Base-by-base conservation (phyloP, 331 rosid species). In the Telfairia occidentalis region DNA sequence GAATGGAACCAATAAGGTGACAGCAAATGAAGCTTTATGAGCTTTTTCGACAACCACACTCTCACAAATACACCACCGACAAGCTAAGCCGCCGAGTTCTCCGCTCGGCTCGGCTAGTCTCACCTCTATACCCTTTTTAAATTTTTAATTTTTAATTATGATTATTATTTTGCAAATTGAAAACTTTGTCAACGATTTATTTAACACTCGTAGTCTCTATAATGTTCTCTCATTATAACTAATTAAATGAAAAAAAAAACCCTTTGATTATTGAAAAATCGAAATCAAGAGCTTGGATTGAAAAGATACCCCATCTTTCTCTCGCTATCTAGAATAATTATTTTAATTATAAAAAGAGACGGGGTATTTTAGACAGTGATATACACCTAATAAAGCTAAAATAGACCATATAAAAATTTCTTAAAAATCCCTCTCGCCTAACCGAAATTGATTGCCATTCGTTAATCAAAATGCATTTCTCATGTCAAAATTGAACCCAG, bases 21-120 rank as follows among this genome's bases (percentile, higher is more conserved):
- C 71, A 71, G 75, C 69, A 77, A 77, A 74, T 7, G 42, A 34
- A 76, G 75, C 7, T 16, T 55, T 43, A 54, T 28, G 73, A 28
- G 43, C 48, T 78, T 77, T 72, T 77, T 75, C 77, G 78, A 82
- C 84, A 54, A 67, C 59, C 80, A 64, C 71, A 60, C 77, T 72
- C 76, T 76, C 40, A 45, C 38, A 24, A 42, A 40, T 59, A 70
- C 77, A 77, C 78, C 90, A 91, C 97, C 96, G 97, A 91, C 95
- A 84, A 78, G 37, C 54, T 53, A 5, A 52, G 45, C 69, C 63
- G 46, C 82, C 75, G 24, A 78, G 83, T 81, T 67, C 26, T 8
- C 74, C 9, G 81, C 82, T 77, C 26, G 76, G 77, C 79, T 54
- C 26, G 67, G 71, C 76, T 80, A 45, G 26, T 24, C 76, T 49